Conservation (phyloP, 495 filamentous ascomycete species). For the Penicillium cinerascens region DNA sequence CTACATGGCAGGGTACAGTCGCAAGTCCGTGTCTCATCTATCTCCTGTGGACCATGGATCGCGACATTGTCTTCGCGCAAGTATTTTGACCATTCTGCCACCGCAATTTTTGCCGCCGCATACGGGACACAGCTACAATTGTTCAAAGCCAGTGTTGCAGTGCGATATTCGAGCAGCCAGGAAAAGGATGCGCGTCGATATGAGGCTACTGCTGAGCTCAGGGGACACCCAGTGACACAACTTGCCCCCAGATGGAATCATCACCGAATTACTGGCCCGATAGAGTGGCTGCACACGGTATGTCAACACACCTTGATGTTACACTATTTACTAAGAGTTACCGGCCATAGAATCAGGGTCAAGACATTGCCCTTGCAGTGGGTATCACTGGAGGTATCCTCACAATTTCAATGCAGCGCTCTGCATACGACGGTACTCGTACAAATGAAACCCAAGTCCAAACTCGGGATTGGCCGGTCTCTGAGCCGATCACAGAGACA, state of each 20-base stretch:
- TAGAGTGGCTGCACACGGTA: constrained; percentile 36
- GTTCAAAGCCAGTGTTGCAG: constrained; percentile 22
- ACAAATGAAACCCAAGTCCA: background rate
- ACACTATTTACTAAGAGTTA: constrained; percentile 5
- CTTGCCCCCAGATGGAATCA: constrained; percentile 1
- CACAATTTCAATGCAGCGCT: constrained; percentile 18
- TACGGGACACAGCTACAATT: constrained; percentile 30
- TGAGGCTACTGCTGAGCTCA: constrained; percentile 5
- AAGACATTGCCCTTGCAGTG: constrained; percentile 17
- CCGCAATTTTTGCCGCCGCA: constrained; percentile 26
- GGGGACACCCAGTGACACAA: constrained; percentile 15
- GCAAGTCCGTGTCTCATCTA: constrained; percentile 18
- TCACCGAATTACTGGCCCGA: constrained; percentile 31
- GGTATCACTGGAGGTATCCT: constrained; percentile 23
- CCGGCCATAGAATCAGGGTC: constrained; percentile 14
- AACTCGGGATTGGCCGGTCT: constrained; percentile 20
- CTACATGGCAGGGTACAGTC: constrained; percentile 25
- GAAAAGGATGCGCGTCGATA: background rate
- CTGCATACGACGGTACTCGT: constrained; percentile 13
- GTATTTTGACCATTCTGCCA: constrained; percentile 10
- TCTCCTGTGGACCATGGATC: constrained; percentile 42
- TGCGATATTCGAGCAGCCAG: constrained; percentile 3
- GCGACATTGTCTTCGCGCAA: background rate
- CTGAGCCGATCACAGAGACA: background rate
- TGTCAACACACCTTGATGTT: constrained; percentile 1